Evolutionary conservation across 768 basidiomycete genomes (phyloP).

Genomic region (Lentinula sp.): DNA sequence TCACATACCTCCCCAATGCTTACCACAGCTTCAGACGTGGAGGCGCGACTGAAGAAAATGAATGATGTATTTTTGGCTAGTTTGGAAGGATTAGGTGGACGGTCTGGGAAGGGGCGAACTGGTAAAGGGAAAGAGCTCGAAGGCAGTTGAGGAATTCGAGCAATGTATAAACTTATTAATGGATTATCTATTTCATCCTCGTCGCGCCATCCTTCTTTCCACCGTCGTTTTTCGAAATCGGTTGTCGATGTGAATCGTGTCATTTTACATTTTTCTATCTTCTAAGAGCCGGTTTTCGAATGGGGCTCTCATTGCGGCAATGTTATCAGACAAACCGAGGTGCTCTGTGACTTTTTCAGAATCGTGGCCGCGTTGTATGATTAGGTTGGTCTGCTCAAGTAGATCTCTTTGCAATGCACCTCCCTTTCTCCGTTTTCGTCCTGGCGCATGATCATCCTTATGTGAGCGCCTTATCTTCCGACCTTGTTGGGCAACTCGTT

Average conservation of each 20-base stretch:
- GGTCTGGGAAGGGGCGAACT: not conserved
- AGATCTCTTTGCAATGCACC: not conserved
- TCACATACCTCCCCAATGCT: slow-evolving; percentile 4
- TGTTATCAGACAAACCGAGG: no score
- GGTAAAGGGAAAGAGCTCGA: not conserved
- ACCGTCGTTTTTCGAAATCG: no score
- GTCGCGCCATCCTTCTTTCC: no score
- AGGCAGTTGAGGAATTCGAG: not conserved
- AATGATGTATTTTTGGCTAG: slow-evolving; percentile 38
- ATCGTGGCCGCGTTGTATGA: no score
- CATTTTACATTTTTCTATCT: no score
- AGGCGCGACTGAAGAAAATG: slow-evolving; percentile 39
- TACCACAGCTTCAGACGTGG: slow-evolving; percentile 29
- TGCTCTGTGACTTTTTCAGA: no score
- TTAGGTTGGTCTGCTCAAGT: no score
- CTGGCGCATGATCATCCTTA: not conserved
- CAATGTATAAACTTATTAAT: no score
- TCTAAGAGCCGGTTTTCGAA: no score
- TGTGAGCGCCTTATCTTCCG: not conserved
- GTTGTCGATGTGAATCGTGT: no score
- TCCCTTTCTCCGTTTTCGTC: not conserved
- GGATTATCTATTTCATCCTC: no score
- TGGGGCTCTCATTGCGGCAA: no score
- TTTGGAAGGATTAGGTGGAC: slow-evolving; percentile 31
- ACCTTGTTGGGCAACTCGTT: not conserved